Conservation (phyloP, 2,329 filamentous ascomycete genomes). For the Didymosphaeria variabile region DNA sequence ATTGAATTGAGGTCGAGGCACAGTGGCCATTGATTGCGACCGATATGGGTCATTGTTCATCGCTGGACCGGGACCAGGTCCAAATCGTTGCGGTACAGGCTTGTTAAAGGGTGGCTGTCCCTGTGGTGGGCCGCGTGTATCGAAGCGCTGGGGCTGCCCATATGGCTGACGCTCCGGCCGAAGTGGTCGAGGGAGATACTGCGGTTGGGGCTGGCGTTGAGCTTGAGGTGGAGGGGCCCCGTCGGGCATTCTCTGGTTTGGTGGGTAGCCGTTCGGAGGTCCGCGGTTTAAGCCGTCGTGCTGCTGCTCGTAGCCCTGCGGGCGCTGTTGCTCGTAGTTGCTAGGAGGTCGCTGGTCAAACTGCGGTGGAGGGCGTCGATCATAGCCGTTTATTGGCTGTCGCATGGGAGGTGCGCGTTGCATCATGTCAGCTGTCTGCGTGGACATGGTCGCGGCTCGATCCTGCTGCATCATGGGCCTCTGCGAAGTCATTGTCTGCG, state of each 20-base stretch:
- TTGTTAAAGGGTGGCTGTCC: constrained; percentile 62
- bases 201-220: constrained; percentile 59
- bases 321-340: constrained; percentile 39
- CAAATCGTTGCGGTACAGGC: constrained; percentile 64
- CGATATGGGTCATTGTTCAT: constrained; percentile 86
- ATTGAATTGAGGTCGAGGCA: constrained; percentile 77
- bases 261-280: constrained; percentile 52
- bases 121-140: constrained; percentile 64
- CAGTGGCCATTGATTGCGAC: constrained; percentile 89
- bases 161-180: constrained; percentile 74
- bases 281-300: constrained; percentile 40
- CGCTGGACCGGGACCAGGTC: constrained; percentile 66
- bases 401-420: constrained; percentile 71
- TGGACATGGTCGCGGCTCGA: constrained; percentile 75
- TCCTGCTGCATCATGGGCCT: constrained; percentile 69
- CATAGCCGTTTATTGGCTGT: constrained; percentile 55
- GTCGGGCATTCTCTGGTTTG: constrained; percentile 45
- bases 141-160: constrained; percentile 74
- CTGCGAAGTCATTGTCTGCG: constrained; percentile 93
- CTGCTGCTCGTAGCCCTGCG: constrained; percentile 36
- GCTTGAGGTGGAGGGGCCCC: constrained; percentile 40
- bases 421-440: constrained; percentile 61
- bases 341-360: constrained; percentile 28
- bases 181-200: constrained; percentile 68
- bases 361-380: constrained; percentile 42